Evolutionary conservation across 1,139 yeast species (phyloP).

Genomic region (Tardiomyces depauwii): DNA sequence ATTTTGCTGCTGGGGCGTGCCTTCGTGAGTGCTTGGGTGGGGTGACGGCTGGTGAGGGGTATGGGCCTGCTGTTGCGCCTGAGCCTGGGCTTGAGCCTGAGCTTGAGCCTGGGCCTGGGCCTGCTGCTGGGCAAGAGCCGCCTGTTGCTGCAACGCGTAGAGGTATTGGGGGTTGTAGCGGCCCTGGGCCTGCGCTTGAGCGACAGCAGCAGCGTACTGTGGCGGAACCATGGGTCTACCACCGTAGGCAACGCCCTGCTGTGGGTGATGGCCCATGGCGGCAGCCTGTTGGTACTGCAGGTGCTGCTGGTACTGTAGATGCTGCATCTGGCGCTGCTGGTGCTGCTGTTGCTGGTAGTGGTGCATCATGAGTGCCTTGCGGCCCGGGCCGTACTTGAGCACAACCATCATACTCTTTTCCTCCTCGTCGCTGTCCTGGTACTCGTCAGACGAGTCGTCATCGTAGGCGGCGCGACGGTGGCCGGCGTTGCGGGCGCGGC

Average conservation of each 20-base stretch:
- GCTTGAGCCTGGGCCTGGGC: neutral
- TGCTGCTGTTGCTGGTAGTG: slow-evolving; percentile 13
- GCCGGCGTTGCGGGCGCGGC: neutral
- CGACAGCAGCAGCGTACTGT: neutral
- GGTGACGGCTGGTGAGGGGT: neutral
- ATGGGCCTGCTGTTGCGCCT: no score
- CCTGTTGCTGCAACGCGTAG: neutral
- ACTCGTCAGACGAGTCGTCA: neutral
- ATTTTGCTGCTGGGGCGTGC: neutral
- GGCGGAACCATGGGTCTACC: neutral
- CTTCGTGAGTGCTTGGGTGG: neutral
- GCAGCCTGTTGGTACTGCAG: slow-evolving; percentile 2
- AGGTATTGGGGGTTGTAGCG: neutral
- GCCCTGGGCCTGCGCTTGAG: neutral
- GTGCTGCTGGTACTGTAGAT: slow-evolving; percentile 6
- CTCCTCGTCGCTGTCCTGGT: neutral
- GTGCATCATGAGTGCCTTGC: neutral
- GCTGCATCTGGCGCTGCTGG: slow-evolving; percentile 12
- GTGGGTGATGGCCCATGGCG: neutral
- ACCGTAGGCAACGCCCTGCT: neutral
- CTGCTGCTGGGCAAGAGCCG: neutral
- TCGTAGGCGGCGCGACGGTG: neutral
- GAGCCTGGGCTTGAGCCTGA: neutral
- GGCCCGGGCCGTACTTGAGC: neutral
- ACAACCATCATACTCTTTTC: neutral